Percentiles rank a stretch among this genome's conserved stretches.
Conservation (phyloP, 176 grass and related monocot genomes). For the Tuctoria greenei region DNA sequence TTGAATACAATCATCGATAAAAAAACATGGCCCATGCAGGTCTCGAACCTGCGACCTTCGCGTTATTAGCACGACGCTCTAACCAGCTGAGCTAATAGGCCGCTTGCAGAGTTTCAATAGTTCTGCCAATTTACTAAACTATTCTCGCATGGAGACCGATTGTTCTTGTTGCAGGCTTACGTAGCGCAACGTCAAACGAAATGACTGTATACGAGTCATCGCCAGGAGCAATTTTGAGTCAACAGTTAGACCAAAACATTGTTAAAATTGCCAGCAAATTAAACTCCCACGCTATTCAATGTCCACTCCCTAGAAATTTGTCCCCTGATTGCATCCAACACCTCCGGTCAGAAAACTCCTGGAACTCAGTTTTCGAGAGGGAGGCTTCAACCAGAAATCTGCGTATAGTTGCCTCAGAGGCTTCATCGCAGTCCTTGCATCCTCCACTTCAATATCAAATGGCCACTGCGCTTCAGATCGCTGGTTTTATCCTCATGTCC, state of each 20-base stretch:
- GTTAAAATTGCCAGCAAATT: background rate
- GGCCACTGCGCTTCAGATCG: conserved; percentile 81
- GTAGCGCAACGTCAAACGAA: background rate
- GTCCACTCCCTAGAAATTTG: background rate
- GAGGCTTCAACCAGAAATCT: conserved; percentile 65
- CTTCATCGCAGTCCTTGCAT: conserved; percentile 72
- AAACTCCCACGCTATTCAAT: background rate
- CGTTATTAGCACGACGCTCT: conserved; percentile 99
- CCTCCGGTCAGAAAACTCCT: conserved; percentile 45
- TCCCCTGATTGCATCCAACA: background rate
- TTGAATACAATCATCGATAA: too few relatives aligned
- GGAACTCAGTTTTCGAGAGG: conserved; percentile 58
- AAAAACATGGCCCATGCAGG: conserved; percentile 68
- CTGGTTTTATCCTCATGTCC: conserved; percentile 76
- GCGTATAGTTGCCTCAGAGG: conserved; percentile 49
- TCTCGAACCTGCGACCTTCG: conserved; percentile 91
- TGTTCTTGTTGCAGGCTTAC: too few relatives aligned
- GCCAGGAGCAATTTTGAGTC: background rate
- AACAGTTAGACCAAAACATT: background rate
- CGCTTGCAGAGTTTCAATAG: too few relatives aligned
- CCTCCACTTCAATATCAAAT: conserved; percentile 76
- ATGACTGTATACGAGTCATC: background rate
- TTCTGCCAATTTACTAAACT: too few relatives aligned
- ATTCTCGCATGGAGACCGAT: too few relatives aligned
- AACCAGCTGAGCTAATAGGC: conserved; percentile 97